Conservation (phyloP, 306 rosid species). For the Styphnolobium japonicum region DNA sequence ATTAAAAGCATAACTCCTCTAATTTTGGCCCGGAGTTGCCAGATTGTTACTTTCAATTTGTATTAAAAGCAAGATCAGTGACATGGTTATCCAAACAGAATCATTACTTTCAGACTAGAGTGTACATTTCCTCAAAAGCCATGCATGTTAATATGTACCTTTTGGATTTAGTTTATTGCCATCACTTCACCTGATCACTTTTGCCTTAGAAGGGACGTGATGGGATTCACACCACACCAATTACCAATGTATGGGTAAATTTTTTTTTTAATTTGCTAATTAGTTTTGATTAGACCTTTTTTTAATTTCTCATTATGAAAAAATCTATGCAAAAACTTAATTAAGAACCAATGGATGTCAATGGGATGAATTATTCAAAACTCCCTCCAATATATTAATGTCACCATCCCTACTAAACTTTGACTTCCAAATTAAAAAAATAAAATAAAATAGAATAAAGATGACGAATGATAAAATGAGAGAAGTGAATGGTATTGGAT, state of each 20-base stretch:
- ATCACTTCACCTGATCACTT: constrained; percentile 10
- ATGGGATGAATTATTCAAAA: constrained; percentile 16
- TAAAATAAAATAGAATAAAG: background rate
- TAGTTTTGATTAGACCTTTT: background rate
- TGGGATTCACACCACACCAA: background rate
- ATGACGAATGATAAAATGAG: background rate
- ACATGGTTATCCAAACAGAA: background rate
- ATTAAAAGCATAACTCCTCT: too few species aligned
- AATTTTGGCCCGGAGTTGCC: background rate
- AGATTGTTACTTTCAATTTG: background rate
- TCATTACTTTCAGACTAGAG: background rate
- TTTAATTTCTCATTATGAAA: background rate
- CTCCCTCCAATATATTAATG: background rate
- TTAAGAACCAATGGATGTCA: background rate
- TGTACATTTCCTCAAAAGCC: background rate
- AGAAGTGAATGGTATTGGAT: background rate
- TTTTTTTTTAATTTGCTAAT: background rate
- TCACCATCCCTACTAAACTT: constrained; percentile 19
- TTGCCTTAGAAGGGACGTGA: constrained; percentile 33
- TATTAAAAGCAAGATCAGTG: background rate
- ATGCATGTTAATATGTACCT: constrained; percentile 12
- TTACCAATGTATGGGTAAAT: background rate
- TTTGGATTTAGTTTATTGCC: constrained; percentile 1
- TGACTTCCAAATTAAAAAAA: background rate
- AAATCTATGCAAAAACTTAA: background rate